These are phyloP conservation scores for Trichoderma citrinoviride DNA, from an alignment of 2,329 filamentous ascomycete genomes.

Conservation along the genomic window DNA sequence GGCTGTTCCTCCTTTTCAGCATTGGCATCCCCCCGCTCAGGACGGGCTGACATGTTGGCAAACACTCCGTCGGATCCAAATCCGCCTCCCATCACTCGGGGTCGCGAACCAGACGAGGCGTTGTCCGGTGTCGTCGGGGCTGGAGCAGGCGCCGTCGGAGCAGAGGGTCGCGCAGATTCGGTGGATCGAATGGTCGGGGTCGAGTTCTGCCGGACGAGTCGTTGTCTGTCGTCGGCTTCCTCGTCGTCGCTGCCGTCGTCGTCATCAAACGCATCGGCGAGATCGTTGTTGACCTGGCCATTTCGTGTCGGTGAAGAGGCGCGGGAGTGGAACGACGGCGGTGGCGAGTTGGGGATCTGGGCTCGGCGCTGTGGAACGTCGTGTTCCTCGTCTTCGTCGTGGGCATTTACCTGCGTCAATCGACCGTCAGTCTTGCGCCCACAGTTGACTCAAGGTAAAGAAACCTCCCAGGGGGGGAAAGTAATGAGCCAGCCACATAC, in stretches of 20 bases:
- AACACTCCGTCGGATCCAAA: constrained; percentile 93
- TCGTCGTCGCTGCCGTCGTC: constrained; percentile 75
- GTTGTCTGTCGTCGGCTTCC: constrained; percentile 77
- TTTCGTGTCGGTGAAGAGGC: constrained; percentile 56
- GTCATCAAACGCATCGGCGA: constrained; percentile 89
- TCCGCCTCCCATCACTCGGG: constrained; percentile 63
- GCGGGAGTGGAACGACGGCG: constrained; percentile 86
- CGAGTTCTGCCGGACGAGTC: constrained; percentile 71
- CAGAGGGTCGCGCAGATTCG: neutral
- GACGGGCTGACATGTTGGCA: constrained; percentile 89
- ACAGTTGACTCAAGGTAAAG: neutral
- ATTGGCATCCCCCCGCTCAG: constrained; percentile 69
- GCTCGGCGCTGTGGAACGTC: constrained; percentile 28
- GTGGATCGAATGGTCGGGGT: constrained; percentile 28
- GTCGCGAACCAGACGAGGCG: constrained; percentile 41
- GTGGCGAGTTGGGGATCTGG: constrained; percentile 59
- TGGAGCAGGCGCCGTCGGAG: constrained; percentile 15
- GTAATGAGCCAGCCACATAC: constrained; percentile 39
- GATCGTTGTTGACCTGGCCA: constrained; percentile 65
- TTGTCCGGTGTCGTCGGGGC: constrained; percentile 28
- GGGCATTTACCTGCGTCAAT: constrained; percentile 52
- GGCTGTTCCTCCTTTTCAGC: constrained; percentile 78
- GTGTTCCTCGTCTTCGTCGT: constrained; percentile 51
- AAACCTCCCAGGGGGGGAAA: neutral
- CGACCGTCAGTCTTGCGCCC: constrained; percentile 11